Base-by-base conservation (phyloP, 805 yeast genomes). In the Kluyveromyces dobzhanskii region DNA sequence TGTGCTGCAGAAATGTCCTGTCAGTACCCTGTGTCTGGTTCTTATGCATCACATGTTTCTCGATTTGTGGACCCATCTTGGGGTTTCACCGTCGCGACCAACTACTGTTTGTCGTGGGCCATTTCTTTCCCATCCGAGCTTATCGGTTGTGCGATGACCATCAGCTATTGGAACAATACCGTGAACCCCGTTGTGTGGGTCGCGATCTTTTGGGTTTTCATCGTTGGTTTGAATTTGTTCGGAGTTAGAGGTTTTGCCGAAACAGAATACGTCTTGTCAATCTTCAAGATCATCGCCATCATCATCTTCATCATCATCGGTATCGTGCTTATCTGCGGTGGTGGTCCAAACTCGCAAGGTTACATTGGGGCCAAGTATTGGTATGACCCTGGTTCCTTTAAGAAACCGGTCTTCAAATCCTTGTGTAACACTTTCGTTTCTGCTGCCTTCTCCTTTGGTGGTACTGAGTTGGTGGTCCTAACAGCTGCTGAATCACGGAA, bases 51-150 rank as follows among this genome's bases (percentile, higher is more conserved):
- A 11, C 78, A 73, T 54, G 70, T 76, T 6, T 63, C 77, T 12
- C 61, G 73, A 44, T 76, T 77, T 48, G 60, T 78, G 38, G 80
- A 77, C 47, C 68, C 70, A 11, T 71, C 78, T 6, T 71, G 74
- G 66, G 83, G 81, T 17, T 77, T 74, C 50, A 79, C 82, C 4
- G 65, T 69, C 54, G 78, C 77, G 41, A 71, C 75, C 69, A 75
- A 71, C 50, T 73, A 73, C 48, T 68, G 68, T 40, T 58, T 73
- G 50, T 69, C 69, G 46, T 70, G 75, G 72, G 44, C 73, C 19
- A 69, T 72, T 23, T 65, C 69, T 17, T 51, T 73, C 17, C 78
- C 78, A 2, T 50, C 68, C 42, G 78, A 74, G 47, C 59, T 73
- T 39, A 67, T 71, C 41, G 73, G 76, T 12, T 76, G 77, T 2